phyloP scores from a whole-genome alignment of 169 alveolate species.

The Hammondia hammondi region DNA sequence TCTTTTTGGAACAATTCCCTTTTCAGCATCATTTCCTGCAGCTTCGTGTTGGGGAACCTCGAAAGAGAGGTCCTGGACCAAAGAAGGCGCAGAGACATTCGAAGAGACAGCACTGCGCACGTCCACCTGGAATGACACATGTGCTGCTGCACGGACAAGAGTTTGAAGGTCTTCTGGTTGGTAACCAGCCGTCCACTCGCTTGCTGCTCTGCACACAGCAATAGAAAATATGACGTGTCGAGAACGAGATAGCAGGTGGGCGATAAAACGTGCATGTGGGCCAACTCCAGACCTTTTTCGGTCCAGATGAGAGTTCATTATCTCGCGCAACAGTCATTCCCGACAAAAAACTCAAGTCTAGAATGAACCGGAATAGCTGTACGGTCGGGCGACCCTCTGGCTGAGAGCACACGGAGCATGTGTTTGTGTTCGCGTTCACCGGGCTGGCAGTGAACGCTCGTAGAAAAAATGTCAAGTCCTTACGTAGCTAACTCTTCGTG shows the following conservation, averaged over 20 bases:
- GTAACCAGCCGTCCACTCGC: slow-evolving; percentile 20
- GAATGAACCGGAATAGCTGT: too few relatives aligned
- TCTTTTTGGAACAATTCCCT: not conserved
- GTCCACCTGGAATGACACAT: not conserved
- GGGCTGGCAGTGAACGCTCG: not conserved
- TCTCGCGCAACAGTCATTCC: too few relatives aligned
- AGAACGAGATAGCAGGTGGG: not conserved
- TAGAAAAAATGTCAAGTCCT: not conserved
- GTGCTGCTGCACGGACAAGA: slow-evolving; percentile 28
- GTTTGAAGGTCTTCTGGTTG: not conserved
- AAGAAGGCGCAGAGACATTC: not conserved
- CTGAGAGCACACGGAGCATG: not conserved
- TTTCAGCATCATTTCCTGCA: not conserved
- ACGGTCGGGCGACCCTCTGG: not conserved
- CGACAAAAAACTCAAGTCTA: too few relatives aligned
- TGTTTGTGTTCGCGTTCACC: too few relatives aligned
- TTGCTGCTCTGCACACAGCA: not conserved
- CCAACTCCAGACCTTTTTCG: too few relatives aligned
- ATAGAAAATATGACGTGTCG: not conserved
- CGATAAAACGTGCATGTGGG: not conserved
- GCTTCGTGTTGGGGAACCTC: not conserved
- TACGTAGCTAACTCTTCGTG: not conserved
- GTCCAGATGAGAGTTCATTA: too few relatives aligned
- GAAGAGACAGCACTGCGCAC: not conserved
- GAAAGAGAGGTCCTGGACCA: not conserved